phyloP scores from a whole-genome alignment of 768 basidiomycete species.

The Saitozyma sp. region DNA sequence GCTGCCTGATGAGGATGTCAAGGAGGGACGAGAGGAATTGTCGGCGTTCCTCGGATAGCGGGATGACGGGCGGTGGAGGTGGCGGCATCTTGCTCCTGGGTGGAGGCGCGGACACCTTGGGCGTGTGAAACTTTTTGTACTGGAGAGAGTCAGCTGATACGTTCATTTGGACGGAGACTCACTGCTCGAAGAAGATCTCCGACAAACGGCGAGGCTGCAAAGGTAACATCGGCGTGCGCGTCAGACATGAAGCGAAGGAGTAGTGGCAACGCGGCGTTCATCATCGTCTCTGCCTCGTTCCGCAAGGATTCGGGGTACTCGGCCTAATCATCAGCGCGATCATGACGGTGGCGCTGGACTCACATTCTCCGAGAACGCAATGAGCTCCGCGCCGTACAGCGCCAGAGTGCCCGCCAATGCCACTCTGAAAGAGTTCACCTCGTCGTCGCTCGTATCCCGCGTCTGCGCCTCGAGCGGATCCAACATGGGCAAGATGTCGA shows the following conservation, averaged over 20 bases:
- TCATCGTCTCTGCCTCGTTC: slow-evolving; percentile 64
- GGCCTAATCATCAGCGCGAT: slow-evolving; percentile 16
- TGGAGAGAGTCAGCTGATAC: slow-evolving; percentile 44
- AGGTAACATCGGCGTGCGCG: slow-evolving; percentile 82
- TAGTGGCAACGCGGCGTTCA: slow-evolving; percentile 71
- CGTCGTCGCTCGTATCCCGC: slow-evolving; percentile 73
- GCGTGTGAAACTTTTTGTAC: slow-evolving; percentile 69
- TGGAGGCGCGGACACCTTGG: slow-evolving; percentile 48
- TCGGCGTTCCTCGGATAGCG: slow-evolving; percentile 63
- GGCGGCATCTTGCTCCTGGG: slow-evolving; percentile 28
- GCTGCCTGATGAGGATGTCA: slow-evolving; percentile 74
- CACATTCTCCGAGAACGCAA: slow-evolving; percentile 78
- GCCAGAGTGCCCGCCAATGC: slow-evolving; percentile 82
- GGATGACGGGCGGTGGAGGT: slow-evolving; percentile 50
- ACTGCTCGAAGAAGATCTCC: slow-evolving; percentile 72
- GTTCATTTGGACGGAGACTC: slow-evolving; percentile 48
- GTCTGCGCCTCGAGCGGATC: slow-evolving; percentile 77
- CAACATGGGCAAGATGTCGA: slow-evolving; percentile 79
- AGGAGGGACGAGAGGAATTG: slow-evolving; percentile 77
- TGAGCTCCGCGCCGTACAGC: slow-evolving; percentile 74
- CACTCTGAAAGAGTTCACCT: slow-evolving; percentile 84
- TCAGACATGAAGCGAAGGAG: slow-evolving; percentile 88
- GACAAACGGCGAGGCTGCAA: slow-evolving; percentile 78
- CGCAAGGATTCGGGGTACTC: slow-evolving; percentile 62
- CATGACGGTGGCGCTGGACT: slow-evolving; percentile 22